Evolutionary conservation across 1,139 yeast genomes (phyloP).

Genomic region (Scheffersomyces stambukii): DNA sequence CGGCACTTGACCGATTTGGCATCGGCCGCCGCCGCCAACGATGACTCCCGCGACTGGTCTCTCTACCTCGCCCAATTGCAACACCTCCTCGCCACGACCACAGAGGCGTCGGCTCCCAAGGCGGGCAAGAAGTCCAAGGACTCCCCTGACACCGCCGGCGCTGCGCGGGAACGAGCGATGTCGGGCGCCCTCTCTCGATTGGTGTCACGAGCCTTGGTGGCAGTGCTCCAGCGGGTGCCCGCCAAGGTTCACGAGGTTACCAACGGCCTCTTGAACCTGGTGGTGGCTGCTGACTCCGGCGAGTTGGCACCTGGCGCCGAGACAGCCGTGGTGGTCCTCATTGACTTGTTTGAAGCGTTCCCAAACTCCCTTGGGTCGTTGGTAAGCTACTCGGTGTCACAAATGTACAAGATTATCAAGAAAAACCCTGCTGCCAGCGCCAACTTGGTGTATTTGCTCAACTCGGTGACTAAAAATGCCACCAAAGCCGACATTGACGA

Average conservation of each 20-base stretch:
- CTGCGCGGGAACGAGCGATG: constrained; percentile 5
- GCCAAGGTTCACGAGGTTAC: constrained; percentile 39
- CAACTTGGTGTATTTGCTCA: constrained; percentile 30
- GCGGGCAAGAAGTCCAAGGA: constrained; percentile 12
- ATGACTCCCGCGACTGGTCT: too few species aligned
- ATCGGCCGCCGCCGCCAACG: too few species aligned
- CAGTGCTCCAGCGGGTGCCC: constrained; percentile 28
- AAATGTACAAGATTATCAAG: constrained; percentile 38
- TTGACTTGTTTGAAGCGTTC: constrained; percentile 35
- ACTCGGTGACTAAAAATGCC: constrained; percentile 33
- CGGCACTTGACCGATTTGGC: constrained; percentile 20
- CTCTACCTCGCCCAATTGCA: constrained; percentile 14
- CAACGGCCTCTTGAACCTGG: constrained; percentile 30
- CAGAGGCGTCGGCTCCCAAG: constrained; percentile 9
- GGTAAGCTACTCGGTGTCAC: constrained; percentile 30
- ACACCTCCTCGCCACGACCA: constrained; percentile 17
- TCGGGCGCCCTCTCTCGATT: constrained; percentile 27
- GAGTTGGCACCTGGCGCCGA: constrained; percentile 18
- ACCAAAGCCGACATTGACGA: constrained; percentile 40
- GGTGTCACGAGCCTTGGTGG: constrained; percentile 25
- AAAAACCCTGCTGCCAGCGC: constrained; percentile 26
- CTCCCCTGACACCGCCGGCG: constrained; percentile 1
- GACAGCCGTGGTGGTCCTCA: constrained; percentile 29
- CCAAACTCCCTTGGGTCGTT: constrained; percentile 38
- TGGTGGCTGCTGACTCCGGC: constrained; percentile 18